These are phyloP conservation scores for Penicillium glabrum DNA, from an alignment of 2,329 filamentous ascomycete genomes.

Conservation along the genomic window DNA sequence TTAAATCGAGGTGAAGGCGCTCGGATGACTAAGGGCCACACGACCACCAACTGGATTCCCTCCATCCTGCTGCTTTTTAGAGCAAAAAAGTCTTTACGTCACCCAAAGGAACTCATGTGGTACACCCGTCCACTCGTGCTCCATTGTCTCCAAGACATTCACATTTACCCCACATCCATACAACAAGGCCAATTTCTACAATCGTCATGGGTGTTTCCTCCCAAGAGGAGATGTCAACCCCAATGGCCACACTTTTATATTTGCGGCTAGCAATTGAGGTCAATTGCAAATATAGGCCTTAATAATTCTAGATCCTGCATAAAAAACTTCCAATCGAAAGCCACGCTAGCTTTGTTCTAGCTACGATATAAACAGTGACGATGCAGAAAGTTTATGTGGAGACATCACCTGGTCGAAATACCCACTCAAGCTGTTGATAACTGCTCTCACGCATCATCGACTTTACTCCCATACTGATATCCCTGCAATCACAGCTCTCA, in stretches of 20 bases:
- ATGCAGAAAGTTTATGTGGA: constrained; percentile 5
- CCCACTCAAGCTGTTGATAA: constrained; percentile 5
- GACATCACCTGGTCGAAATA: constrained; percentile 9
- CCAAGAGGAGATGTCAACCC: neutral
- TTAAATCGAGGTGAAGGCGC: neutral
- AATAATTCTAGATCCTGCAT: neutral
- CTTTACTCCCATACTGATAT: constrained; percentile 5
- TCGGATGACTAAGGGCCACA: constrained; percentile 12
- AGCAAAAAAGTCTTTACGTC: constrained; percentile 17
- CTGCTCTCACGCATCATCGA: constrained; percentile 18
- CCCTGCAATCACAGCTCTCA: constrained; percentile 1
- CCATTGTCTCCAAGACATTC: constrained; percentile 2
- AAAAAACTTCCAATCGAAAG: neutral
- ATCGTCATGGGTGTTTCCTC: neutral
- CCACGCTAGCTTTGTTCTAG: neutral
- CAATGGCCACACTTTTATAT: neutral
- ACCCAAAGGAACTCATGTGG: neutral
- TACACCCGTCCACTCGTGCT: neutral
- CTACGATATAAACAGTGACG: constrained; percentile 4
- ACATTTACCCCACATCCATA: constrained; percentile 3
- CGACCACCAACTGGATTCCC: neutral
- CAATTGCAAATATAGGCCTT: neutral
- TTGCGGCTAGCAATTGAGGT: neutral
- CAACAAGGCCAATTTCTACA: neutral
- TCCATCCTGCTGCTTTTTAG: neutral